These are phyloP conservation scores for Linum trigynum DNA, from an alignment of 345 rosid genomes.

Conservation along the genomic window DNA sequence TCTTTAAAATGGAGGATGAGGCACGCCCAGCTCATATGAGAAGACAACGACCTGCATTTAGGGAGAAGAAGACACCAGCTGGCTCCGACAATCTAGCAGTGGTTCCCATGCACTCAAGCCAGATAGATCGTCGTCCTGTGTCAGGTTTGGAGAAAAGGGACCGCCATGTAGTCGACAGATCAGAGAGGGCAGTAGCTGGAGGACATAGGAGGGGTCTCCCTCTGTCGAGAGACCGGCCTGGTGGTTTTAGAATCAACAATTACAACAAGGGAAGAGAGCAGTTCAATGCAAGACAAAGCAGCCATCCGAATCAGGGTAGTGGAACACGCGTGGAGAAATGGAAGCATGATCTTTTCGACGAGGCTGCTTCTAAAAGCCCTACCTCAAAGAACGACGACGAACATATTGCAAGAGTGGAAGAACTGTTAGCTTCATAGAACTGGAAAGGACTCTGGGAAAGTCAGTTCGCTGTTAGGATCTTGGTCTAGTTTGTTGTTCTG, in stretches of 20 bases:
- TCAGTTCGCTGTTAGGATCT: neutral
- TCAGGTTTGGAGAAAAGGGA: constrained; percentile 31
- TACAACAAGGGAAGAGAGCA: constrained; percentile 42
- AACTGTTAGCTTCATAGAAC: constrained; percentile 54
- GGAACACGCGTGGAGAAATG: constrained; percentile 57
- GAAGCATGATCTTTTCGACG: constrained; percentile 87
- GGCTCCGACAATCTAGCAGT: constrained; percentile 27
- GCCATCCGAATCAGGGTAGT: constrained; percentile 18
- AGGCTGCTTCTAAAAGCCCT: constrained; percentile 68
- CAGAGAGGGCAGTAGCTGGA: constrained; percentile 34
- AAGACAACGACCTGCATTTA: constrained; percentile 61
- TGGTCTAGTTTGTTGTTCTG: neutral
- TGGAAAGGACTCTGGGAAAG: neutral
- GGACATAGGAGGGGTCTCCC: constrained; percentile 30
- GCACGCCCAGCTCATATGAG: constrained; percentile 38
- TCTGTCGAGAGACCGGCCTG: constrained; percentile 38
- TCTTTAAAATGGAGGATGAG: constrained; percentile 46
- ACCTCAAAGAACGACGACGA: constrained; percentile 71
- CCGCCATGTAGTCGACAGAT: constrained; percentile 27
- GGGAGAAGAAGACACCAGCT: constrained; percentile 52
- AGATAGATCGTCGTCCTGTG: constrained; percentile 12
- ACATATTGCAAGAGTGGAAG: constrained; percentile 81
- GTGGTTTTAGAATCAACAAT: constrained; percentile 23
- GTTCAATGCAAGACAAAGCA: constrained; percentile 39
- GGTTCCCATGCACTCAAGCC: constrained; percentile 30